phyloP scores from a whole-genome alignment of 306 rosid species.

The Lathyrus aphaca region DNA sequence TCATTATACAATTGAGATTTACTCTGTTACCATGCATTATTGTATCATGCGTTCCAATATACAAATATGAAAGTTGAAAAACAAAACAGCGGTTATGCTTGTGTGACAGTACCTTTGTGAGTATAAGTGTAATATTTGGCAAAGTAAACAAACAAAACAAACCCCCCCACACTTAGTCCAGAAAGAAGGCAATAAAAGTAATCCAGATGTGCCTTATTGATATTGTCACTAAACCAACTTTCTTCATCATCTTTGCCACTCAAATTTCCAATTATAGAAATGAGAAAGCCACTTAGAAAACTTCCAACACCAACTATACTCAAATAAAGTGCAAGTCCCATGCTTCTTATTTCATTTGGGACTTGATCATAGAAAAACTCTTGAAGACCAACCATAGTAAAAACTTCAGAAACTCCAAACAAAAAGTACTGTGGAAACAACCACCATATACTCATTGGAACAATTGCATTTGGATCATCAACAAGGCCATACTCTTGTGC shows the following conservation, averaged over 20 bases:
- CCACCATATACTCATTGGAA: conserved; percentile 85
- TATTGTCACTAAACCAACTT: conserved; percentile 68
- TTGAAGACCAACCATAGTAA: conserved; percentile 76
- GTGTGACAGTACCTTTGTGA: no score
- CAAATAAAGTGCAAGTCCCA: conserved; percentile 66
- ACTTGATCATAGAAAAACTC: conserved; percentile 83
- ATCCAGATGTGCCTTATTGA: conserved; percentile 73
- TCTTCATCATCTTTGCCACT: conserved; percentile 44
- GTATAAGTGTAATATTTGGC: conserved; percentile 38
- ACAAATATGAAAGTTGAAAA: no score
- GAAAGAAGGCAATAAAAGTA: conserved; percentile 69
- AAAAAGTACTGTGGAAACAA: conserved; percentile 66
- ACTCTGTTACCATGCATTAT: no score
- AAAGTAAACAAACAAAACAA: conserved; percentile 38
- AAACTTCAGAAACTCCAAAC: conserved; percentile 58
- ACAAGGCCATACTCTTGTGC: conserved; percentile 59
- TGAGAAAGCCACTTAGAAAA: conserved; percentile 65
- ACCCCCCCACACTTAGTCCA: conserved; percentile 44
- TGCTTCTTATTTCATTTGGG: conserved; percentile 64
- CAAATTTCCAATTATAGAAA: conserved; percentile 46
- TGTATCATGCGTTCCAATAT: no score
- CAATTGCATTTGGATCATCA: conserved; percentile 53
- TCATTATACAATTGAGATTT: no score
- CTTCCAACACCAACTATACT: conserved; percentile 70
- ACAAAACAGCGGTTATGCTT: no score